Percentiles rank a stretch among this genome's conserved stretches.
Conservation (phyloP, 371 early-diverging fungal genomes). For the Rhizopus stolonifer region DNA sequence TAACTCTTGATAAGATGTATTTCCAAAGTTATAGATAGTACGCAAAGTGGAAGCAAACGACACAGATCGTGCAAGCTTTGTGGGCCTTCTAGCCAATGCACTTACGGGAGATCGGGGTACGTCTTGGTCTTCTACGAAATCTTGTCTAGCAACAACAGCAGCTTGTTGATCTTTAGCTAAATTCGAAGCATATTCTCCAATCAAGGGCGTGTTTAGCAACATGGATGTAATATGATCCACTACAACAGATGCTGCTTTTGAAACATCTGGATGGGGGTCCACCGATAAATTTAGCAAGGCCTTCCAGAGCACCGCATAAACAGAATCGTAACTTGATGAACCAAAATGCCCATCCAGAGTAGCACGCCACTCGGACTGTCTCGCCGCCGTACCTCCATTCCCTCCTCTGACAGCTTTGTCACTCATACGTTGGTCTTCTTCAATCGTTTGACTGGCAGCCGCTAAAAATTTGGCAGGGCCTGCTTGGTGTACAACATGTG, state of each 20-base stretch:
- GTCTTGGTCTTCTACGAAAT: slow-evolving; percentile 8
- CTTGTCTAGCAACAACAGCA: slow-evolving; percentile 16
- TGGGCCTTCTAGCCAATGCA: slow-evolving; percentile 25
- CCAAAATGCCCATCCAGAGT: slow-evolving; percentile 34
- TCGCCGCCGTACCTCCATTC: slow-evolving; percentile 12
- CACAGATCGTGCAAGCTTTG: slow-evolving; percentile 45
- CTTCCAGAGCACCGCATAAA: slow-evolving; percentile 76
- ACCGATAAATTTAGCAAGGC: slow-evolving; percentile 73
- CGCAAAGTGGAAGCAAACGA: slow-evolving; percentile 52
- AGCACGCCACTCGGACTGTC: slow-evolving; percentile 30
- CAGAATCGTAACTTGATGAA: slow-evolving; percentile 48
- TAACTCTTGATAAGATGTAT: slow-evolving; percentile 5
- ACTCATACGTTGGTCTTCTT: slow-evolving; percentile 47
- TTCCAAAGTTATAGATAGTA: slow-evolving; percentile 51
- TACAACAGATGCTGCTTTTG: slow-evolving; percentile 59
- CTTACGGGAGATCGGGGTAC: background rate
- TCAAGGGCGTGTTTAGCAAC: slow-evolving; percentile 37
- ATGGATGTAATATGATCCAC: slow-evolving; percentile 74
- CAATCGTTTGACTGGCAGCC: slow-evolving; percentile 67
- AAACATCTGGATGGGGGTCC: slow-evolving; percentile 76
- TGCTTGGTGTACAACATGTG: slow-evolving; percentile 63
- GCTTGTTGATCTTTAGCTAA: slow-evolving; percentile 33
- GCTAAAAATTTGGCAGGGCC: slow-evolving; percentile 59
- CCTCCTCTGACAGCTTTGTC: slow-evolving; percentile 22
- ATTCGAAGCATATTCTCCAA: slow-evolving; percentile 41